phyloP scores from a whole-genome alignment of 176 grass and related monocot genomes.

The barley (Hordeum vulgare) region MorexV3_pseudomolecules_assembly NC_058521.1:25579832-25580331 shows the following conservation, averaged over 20 bases:
- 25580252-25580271: slow-evolving; percentile 54
- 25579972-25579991: slow-evolving; percentile 85
- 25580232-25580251: slow-evolving; percentile 30
- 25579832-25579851: slow-evolving; percentile 42
- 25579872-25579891: slow-evolving; percentile 23
- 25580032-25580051: slow-evolving; percentile 30
- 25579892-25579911: not conserved
- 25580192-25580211: slow-evolving; percentile 32
- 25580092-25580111: slow-evolving; percentile 44
- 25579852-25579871: slow-evolving; percentile 22
- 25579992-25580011: slow-evolving; percentile 55
- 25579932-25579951: slow-evolving; percentile 99
- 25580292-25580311: slow-evolving; percentile 53
- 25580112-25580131: slow-evolving; percentile 31
- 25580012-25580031: slow-evolving; percentile 44
- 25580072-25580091: slow-evolving; percentile 36
- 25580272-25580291: slow-evolving; percentile 43
- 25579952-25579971: slow-evolving; percentile 91
- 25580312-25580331: not conserved
- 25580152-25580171: not conserved
- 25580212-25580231: slow-evolving; percentile 21
- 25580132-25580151: not conserved
- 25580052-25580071: slow-evolving; percentile 41
- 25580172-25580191: not conserved
- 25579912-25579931: slow-evolving; percentile 66